Evolutionary conservation across 805 yeast genomes (phyloP), one percentile per base, ranked within the genome.

Genomic region (Zygosaccharomyces pseudorouxii): DNA sequence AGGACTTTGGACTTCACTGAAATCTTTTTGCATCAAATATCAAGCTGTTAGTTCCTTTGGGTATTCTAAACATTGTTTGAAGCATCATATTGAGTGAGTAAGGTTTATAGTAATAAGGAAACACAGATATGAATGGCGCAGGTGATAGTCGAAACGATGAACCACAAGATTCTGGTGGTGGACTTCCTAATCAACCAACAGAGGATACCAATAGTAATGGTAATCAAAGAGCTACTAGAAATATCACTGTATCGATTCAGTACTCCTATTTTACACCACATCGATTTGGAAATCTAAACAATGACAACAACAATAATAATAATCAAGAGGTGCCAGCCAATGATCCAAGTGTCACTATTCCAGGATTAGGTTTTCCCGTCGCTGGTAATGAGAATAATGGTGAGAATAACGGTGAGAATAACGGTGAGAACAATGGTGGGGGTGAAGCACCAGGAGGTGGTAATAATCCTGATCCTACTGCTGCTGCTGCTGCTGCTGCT

Each of bases 401-500:
- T 19, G 39, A 35, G 20, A 20, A 25, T n/a, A 20, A 27, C 6
- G 23, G 23, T 22, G 23, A 22, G 6, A 22, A 22, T 22, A 22
- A 22, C 23, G 23, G 23, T 20, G 35, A 12, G n/a, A 37, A 7
- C 3, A 30, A 38, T 30, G 39, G 33, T 19, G 39, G 36, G 20
- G 28, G 30, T n/a, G 22, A 27, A 25, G 25, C 29, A 14, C 9
- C 33, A 11, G 44, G 16, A 23, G 35, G 62, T 55, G 22, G 23
- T 23, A 54, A 45, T 30, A 43, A 50, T 28, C 14, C 42, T 8
- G 51, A 40, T 27, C 46, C 31, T 18, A 49, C 46, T n/a, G 57
- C 57, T 25, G 60, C 62, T 28, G 68, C 70, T 23, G 68, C 77
- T 37, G 69, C 80, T 0, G 37, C 28, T 6, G 38, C 50, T n/a